A percentile compares a stretch with the other conserved stretches of the same genome.
phyloP scores from a whole-genome alignment of 352 stramenopile genomes.

The Phytophthora pinifolia region DNA sequence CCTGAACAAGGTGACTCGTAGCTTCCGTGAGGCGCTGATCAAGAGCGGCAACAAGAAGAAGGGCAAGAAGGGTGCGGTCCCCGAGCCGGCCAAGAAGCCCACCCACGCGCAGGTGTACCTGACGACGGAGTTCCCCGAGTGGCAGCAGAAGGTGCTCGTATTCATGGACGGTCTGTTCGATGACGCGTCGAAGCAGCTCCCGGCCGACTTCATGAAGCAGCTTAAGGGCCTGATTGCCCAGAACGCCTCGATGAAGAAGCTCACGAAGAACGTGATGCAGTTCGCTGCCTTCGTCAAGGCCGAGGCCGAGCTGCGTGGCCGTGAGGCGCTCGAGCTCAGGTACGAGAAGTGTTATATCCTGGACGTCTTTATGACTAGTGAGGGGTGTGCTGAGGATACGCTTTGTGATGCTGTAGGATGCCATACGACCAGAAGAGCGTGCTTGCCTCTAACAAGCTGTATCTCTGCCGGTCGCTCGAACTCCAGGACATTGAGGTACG shows the following conservation, averaged over 20 bases:
- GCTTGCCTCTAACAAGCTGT: constrained; percentile 91
- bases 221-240: constrained; percentile 76
- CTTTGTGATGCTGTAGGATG: constrained; percentile 58
- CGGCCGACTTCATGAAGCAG: constrained; percentile 86
- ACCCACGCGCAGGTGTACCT: constrained; percentile 88
- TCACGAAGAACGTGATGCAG: constrained; percentile 97
- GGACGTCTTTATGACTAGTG: neutral
- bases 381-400: constrained; percentile 15
- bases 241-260: constrained; percentile 84
- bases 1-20: constrained; percentile 90
- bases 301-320: constrained; percentile 91
- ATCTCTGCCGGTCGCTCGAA: constrained; percentile 89
- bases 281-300: constrained; percentile 96
- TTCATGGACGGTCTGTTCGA: constrained; percentile 81
- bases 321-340: constrained; percentile 92
- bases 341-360: constrained; percentile 27
- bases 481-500: constrained; percentile 80
- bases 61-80: constrained; percentile 75
- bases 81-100: constrained; percentile 84
- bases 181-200: constrained; percentile 63
- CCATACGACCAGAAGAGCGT: constrained; percentile 96
- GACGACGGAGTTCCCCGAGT: constrained; percentile 81
- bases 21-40: constrained; percentile 86
- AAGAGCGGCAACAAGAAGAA: constrained; percentile 88
- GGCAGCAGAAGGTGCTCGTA: constrained; percentile 83